Evolutionary conservation across 2,329 filamentous ascomycete genomes (phyloP), one percentile per base, ranked within the genome.

Genomic region (Fusarium sp.): DNA sequence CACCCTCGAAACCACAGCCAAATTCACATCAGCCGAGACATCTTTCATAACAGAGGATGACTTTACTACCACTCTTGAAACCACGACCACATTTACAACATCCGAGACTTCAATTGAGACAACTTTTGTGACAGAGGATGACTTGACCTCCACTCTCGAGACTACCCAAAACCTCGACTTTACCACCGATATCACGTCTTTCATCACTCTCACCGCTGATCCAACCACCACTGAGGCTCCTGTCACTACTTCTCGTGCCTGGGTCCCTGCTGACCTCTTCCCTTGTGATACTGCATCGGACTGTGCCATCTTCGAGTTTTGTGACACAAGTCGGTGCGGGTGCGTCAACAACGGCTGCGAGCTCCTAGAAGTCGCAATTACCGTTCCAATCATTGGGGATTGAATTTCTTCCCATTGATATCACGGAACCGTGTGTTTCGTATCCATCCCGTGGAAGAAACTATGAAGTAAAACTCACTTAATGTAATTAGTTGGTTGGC

Each of bases 121-220:
- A 21, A 39, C 30, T 50, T 37, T 25, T 14, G 19, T 23, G 3
- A 50, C 31, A n/a, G 30, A 39, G 16, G 48, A 51, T 14, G 46
- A 34, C 18, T 14, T 48, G n/a, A 55, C 52, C 6, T 37, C 42
- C 14, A 55, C 30, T 23, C 7, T 37, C 4, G 52, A 37, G 14
- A 50, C 14, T 19, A 50, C 53, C 8, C 23, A 49, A 30, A 6
- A 14, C n/a, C 6, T 28, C 25, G 44, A 57, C 8, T 57, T 57
- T 13, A 50, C 53, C 3, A 50, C 44, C 25, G 53, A 50, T 2
- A 50, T 57, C n/a, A 57, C 53, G 6, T 39, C 53, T n/a, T 57
- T 41, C 12, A 57, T 57, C 44, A 57, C 31, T 1, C 25, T 57
- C 6, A 30, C 53, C 4, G 42, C 52, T 1, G 52, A 55, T 6